phyloP scores from a whole-genome alignment of 2,329 filamentous ascomycete genomes.

The Xylaria hypoxylon region DNA sequence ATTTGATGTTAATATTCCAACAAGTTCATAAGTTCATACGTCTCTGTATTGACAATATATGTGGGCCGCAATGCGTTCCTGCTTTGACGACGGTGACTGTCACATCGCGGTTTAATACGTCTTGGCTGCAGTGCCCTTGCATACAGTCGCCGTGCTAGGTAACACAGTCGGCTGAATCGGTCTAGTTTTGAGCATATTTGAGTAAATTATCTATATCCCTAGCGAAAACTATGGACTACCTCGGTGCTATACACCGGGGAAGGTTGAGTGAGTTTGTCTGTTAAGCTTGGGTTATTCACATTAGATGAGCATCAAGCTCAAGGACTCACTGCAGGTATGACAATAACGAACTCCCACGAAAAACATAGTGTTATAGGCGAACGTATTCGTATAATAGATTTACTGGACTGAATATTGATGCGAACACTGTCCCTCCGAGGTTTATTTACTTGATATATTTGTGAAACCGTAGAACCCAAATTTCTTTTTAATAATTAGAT shows the following conservation, averaged over 20 bases:
- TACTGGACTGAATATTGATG: background rate
- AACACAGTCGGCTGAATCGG: slow-evolving; percentile 26
- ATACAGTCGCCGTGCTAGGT: slow-evolving; percentile 5
- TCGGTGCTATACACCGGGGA: background rate
- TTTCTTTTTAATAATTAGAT: background rate
- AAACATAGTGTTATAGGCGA: background rate
- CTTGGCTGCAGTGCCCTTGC: slow-evolving; percentile 25
- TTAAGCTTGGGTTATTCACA: background rate
- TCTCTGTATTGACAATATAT: background rate
- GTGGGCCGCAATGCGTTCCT: background rate
- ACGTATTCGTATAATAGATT: background rate
- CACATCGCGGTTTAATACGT: slow-evolving; percentile 16
- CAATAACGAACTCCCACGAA: background rate
- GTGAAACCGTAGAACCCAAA: background rate
- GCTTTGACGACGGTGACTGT: slow-evolving; percentile 3
- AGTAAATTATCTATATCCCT: slow-evolving; percentile 24
- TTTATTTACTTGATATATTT: background rate
- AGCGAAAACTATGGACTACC: background rate
- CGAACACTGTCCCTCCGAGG: background rate
- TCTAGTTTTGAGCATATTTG: slow-evolving; percentile 31
- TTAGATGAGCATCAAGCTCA: background rate
- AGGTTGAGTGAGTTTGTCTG: background rate
- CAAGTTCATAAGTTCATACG: background rate
- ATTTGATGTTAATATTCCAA: background rate
- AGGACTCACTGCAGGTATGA: background rate